Conservation (phyloP, 805 yeast genomes). For the Torulaspora quercuum region DNA sequence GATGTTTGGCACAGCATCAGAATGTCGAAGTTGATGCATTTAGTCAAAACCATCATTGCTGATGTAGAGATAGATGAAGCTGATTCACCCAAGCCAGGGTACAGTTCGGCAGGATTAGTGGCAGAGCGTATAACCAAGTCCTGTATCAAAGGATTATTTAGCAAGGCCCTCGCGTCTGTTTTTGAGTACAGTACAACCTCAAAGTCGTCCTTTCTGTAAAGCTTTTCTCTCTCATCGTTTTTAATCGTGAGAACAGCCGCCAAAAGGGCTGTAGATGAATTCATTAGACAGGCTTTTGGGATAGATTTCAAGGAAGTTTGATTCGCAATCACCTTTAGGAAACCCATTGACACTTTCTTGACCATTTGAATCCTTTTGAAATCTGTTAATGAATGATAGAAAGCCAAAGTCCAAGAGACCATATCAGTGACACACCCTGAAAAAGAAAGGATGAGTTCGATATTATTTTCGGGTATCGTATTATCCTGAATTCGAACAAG, state of each 20-base stretch:
- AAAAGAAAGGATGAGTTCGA: conserved; percentile 28
- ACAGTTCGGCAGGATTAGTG: conserved; percentile 31
- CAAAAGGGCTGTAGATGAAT: conserved; percentile 38
- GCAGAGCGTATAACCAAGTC: conserved; percentile 35
- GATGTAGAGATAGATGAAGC: conserved; percentile 35
- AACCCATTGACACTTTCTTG: conserved; percentile 48
- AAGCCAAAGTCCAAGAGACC: conserved; percentile 52
- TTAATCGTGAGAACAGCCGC: conserved; percentile 33
- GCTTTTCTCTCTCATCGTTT: conserved; percentile 28
- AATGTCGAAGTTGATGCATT: conserved; percentile 47
- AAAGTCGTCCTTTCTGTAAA: conserved; percentile 33
- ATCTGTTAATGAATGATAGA: conserved; percentile 43
- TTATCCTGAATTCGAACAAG: conserved; percentile 34
- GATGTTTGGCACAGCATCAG: conserved; percentile 42
- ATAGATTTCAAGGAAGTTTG: conserved; percentile 24
- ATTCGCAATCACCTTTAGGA: conserved; percentile 41
- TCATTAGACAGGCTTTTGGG: conserved; percentile 36
- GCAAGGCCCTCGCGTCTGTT: conserved; percentile 49
- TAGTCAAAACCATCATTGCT: conserved; percentile 40
- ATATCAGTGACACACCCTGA: conserved; percentile 42
- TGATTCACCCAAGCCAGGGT: conserved; percentile 31
- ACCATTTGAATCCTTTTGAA: conserved; percentile 53
- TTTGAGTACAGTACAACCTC: conserved; percentile 42
- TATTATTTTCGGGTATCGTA: conserved; percentile 30
- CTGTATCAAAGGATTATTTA: conserved; percentile 38